Conservation (phyloP, 1,284 basidiomycete species). For the Apiotrichum brassicae region DNA sequence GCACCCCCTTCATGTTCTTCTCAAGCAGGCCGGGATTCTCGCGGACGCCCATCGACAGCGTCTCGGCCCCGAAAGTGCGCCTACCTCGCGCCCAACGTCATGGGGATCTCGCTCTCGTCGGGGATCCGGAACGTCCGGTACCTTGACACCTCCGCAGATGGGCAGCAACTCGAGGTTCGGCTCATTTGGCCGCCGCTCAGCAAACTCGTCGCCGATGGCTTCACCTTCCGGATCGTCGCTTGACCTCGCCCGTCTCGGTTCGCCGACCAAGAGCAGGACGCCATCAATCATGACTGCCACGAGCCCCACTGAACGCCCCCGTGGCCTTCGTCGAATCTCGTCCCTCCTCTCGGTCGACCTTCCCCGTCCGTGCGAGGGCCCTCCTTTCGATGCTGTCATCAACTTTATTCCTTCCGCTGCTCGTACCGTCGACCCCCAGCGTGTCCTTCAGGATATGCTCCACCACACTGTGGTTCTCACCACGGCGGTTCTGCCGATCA, state of each 20-base stretch:
- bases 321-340: conserved; percentile 3
- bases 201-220: not conserved
- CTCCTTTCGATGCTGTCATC: conserved; percentile 33
- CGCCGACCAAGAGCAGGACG: not conserved
- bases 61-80: not conserved
- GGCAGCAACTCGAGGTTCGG: not conserved
- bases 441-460: conserved; percentile 32
- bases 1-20: conserved; percentile 22
- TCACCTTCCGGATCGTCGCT: conserved; percentile 5
- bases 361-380: conserved; percentile 6
- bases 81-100: not conserved
- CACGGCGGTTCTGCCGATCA: conserved; percentile 28
- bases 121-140: conserved; percentile 9
- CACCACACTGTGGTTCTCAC: conserved; percentile 33
- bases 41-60: conserved; percentile 22
- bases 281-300: conserved; percentile 1
- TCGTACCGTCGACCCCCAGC: conserved; percentile 13
- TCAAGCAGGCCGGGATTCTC: conserved; percentile 23
- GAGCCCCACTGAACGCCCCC: not conserved
- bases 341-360: conserved; percentile 5
- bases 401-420: conserved; percentile 31
- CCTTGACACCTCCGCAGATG: not conserved
- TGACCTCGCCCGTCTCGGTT: conserved; percentile 6
- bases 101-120: conserved; percentile 9
- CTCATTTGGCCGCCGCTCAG: not conserved